Base-by-base conservation (phyloP, 2,329 filamentous ascomycete genomes). In the Rhynchosporium agropyri region DNA sequence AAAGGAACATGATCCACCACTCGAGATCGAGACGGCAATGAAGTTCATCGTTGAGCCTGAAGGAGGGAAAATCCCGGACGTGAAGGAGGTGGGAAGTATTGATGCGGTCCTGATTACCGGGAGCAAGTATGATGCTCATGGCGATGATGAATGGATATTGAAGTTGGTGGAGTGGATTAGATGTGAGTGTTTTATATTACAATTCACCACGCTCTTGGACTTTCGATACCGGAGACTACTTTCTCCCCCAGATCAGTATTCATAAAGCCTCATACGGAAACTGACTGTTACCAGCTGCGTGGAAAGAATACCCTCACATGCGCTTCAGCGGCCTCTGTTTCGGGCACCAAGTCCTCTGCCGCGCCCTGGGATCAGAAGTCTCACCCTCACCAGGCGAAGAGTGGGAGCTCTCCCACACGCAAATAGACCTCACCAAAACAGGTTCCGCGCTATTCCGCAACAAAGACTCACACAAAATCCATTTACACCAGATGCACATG, bases 11-110 rank as follows among this genome's bases (percentile, higher is more conserved):
- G 74, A 81, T 31, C 84, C 84, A 2, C 79, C 79, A 0, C 74
- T 87, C 0, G 80, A 79, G 5, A 78, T 86, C 31, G 80, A 84
- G 69, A 84, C 82, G 1, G 78, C 81, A 29, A 81, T 83, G 70
- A 76, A 80, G 43, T 86, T 82, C 67, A 78, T 86, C 4, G 82
- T 86, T 4, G 76, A 80, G 26, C 26, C 40, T 3, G 54, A 57
- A 46, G 54, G 54, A 46, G 54, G 54, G 10, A 57, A 46, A 6
- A 57, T 57, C 13, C 54, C 40, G 15, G 54, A 57, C 33, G 54
- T 57, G 28, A 36, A 15, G 7, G 54, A 57, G 15, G 54, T 57
- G n/a, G 54, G 40, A 20, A 40, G 31, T 3, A 46, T 57, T n/a
- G 54, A 57, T 33, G 9, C 9, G 61, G 77, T 81, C 1, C 66